Percentiles rank a stretch among this genome's conserved stretches.
Conservation (phyloP, 2,329 filamentous ascomycete species). For the Aspergillus jensenii region DNA sequence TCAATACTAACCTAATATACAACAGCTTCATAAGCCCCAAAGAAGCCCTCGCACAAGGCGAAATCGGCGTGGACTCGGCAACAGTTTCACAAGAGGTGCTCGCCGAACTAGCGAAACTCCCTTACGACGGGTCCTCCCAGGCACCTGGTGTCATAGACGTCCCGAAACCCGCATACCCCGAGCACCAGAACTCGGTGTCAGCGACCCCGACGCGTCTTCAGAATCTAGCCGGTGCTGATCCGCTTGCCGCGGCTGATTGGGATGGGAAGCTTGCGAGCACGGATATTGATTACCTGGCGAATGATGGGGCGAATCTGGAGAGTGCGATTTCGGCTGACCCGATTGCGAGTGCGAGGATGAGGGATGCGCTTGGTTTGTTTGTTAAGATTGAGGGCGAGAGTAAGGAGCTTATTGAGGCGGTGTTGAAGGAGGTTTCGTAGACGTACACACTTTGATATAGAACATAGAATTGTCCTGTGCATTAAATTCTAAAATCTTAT, state of each 20-base stretch:
- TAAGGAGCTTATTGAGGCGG: background rate
- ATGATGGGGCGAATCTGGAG: conserved; percentile 45
- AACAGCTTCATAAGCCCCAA: background rate
- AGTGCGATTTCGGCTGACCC: conserved; percentile 28
- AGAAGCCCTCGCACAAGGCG: background rate
- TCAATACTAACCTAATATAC: background rate
- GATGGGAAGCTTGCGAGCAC: conserved; percentile 43
- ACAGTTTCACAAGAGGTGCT: background rate
- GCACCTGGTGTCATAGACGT: background rate
- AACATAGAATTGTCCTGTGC: background rate
- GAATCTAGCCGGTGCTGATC: conserved; percentile 41
- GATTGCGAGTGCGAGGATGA: background rate
- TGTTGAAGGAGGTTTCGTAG: background rate
- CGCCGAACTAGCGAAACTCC: background rate
- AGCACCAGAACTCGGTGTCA: conserved; percentile 38
- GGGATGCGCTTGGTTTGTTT: background rate
- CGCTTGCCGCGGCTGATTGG: conserved; percentile 39
- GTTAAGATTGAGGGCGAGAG: background rate
- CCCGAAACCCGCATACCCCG: conserved; percentile 44
- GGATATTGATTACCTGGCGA: conserved; percentile 49
- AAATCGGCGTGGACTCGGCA: background rate
- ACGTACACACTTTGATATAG: background rate
- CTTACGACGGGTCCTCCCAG: background rate
- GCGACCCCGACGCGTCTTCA: conserved; percentile 12
- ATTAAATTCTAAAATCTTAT: no score